Base-by-base conservation (phyloP, 2,329 filamentous ascomycete genomes). In the Xylariaceae sp. region DNA sequence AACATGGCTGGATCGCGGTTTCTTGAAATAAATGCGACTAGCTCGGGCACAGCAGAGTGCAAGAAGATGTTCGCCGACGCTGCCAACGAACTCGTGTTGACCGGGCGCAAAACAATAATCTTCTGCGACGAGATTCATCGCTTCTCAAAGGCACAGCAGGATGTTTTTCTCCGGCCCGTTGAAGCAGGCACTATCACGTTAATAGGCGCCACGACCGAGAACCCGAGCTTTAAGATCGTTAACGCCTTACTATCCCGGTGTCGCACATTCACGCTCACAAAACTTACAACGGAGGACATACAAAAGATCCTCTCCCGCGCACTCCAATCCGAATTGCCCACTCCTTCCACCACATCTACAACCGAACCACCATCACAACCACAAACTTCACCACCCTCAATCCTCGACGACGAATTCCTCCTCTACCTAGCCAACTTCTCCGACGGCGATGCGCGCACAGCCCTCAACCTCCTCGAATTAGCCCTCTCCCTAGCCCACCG, bases 51-150 rank as follows among this genome's bases (percentile, higher is more conserved):
- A 16, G 83, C 79, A 20, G 92, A 97, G 64, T 91, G 86, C 75
- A 95, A 96, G 69, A 93, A 90, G 72, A 77, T 96, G 44, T 96
- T 97, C 59, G 72, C 75, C 19, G 90, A 96, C 55, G 91, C 93
- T 0, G 82, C 80, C 48, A 87, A 83, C 59, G 93, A 97, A 64
- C 69, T 90, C 37, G 71, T 75, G 1, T 72, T 97, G 41, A 94
- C 89, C 0, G 92, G 92, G 2, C 79, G 90, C 50, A 92, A 88
- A 69, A 97, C 93, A 0, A 95, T 98, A 53, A 82, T 98, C 53
- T 98, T 98, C 65, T 96, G 92, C 69, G 93, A 98, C 69, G 93
- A 97, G 72, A 93, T 96, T 38, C 90, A 95, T 67, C 76, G 92
- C 22, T 95, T 95, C 72, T 86, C 79, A 56, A 96, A 95, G 68